Conservation (phyloP, 306 rosid species). For the Vigna radiata region DNA sequence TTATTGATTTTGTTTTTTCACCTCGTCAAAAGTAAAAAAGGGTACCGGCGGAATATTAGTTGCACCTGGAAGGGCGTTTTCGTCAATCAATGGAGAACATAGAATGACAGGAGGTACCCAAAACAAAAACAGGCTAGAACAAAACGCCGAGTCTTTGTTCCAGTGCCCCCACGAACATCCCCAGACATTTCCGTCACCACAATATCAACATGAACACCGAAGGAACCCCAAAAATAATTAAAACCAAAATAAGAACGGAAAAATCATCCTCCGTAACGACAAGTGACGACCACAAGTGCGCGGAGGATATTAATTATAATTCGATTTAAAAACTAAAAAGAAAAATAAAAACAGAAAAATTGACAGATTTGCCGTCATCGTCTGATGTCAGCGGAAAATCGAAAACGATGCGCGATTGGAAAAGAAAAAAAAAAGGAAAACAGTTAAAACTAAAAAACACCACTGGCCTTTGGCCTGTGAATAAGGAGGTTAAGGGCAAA, state of each 20-base stretch:
- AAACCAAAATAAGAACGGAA: not conserved
- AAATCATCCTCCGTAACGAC: not conserved
- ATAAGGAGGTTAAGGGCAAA: slow-evolving; percentile 43
- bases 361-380: slow-evolving; percentile 46
- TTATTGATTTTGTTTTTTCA: slow-evolving; percentile 13
- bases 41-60: slow-evolving; percentile 33
- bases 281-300: not conserved
- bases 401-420: slow-evolving; percentile 49
- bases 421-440: slow-evolving; percentile 22
- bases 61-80: slow-evolving; percentile 45
- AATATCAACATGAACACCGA: not conserved
- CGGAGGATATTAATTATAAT: not conserved
- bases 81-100: slow-evolving; percentile 42
- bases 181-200: slow-evolving; percentile 51
- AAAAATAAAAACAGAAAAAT: slow-evolving; percentile 9
- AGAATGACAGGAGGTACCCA: slow-evolving; percentile 29
- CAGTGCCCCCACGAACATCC: slow-evolving; percentile 38
- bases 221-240: not conserved
- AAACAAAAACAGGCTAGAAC: slow-evolving; percentile 48
- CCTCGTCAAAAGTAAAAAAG: not conserved
- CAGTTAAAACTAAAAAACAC: slow-evolving; percentile 5
- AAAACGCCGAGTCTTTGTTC: slow-evolving; percentile 48
- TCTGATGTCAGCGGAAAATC: slow-evolving; percentile 41
- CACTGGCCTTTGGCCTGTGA: slow-evolving; percentile 1
- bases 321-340: not conserved